These are phyloP conservation scores for Limonium bicolor DNA, from an alignment of 148 eudicot genomes.

Conservation along the genomic window DNA sequence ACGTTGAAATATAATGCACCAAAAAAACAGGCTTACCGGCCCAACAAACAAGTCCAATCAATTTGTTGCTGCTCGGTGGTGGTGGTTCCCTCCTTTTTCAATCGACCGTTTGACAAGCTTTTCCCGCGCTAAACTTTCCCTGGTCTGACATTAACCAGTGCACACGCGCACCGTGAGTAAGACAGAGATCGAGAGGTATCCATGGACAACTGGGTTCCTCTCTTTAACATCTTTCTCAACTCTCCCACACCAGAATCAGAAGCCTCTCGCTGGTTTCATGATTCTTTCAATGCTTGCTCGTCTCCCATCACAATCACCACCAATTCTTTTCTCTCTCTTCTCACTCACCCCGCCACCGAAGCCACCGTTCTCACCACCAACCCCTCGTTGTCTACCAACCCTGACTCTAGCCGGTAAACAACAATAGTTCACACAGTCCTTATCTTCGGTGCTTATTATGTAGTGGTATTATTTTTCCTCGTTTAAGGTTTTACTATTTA, in stretches of 20 bases:
- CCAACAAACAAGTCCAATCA: too few species aligned
- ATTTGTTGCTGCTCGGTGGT: too few species aligned
- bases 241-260: conserved; percentile 35
- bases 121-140: too few species aligned
- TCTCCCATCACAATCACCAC: conserved; percentile 17
- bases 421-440: too few species aligned
- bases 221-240: conserved; percentile 28
- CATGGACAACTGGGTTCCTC: conserved; percentile 40
- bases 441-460: too few species aligned
- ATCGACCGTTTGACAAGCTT: too few species aligned
- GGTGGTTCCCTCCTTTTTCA: too few species aligned
- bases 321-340: conserved; percentile 27
- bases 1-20: too few species aligned
- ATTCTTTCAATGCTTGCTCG: conserved; percentile 20
- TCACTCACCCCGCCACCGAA: conserved; percentile 13
- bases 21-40: too few species aligned
- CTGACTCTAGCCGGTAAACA: too few species aligned
- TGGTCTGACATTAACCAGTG: too few species aligned
- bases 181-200: not conserved
- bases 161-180: not conserved
- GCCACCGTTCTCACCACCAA: conserved; percentile 7
- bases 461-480: not conserved
- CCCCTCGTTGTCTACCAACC: conserved; percentile 3
- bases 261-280: conserved; percentile 31
- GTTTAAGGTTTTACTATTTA: not conserved